These are phyloP conservation scores for Aaosphaeria pasadenensis DNA, from an alignment of 2,329 filamentous ascomycete species.

Conservation along the genomic window DNA sequence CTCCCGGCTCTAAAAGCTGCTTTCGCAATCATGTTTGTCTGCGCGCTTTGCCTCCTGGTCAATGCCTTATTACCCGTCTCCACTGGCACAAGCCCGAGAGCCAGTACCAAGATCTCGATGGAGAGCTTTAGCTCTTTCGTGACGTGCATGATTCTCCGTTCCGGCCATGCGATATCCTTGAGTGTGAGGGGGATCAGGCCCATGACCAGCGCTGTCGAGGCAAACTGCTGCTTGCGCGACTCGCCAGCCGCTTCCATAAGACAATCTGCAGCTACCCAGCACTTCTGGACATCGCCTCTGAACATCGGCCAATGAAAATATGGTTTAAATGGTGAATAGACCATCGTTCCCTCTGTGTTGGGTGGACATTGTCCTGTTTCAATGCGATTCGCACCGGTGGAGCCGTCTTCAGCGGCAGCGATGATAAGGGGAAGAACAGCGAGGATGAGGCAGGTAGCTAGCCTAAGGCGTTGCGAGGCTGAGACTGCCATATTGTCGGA, in stretches of 20 bases:
- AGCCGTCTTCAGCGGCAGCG: neutral
- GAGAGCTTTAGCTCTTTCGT: constrained; percentile 8
- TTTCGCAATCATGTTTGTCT: constrained; percentile 6
- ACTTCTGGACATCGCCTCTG: constrained; percentile 9
- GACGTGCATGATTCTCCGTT: constrained; percentile 19
- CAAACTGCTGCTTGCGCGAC: constrained; percentile 31
- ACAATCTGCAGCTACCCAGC: constrained; percentile 30
- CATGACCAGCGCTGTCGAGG: constrained; percentile 30
- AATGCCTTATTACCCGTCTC: constrained; percentile 4
- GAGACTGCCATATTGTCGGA: neutral
- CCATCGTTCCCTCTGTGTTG: constrained; percentile 4
- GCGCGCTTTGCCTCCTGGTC: constrained; percentile 3
- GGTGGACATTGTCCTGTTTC: constrained; percentile 6
- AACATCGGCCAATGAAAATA: constrained; percentile 9
- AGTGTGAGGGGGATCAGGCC: constrained; percentile 30
- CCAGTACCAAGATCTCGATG: constrained; percentile 21
- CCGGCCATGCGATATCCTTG: constrained; percentile 33
- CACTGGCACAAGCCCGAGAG: constrained; percentile 18
- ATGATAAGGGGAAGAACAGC: neutral
- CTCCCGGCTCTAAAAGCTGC: constrained; percentile 4
- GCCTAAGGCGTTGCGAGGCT: neutral
- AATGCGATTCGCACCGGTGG: constrained; percentile 5
- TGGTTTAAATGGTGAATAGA: constrained; percentile 19
- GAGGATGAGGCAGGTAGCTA: neutral
- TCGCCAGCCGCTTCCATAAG: constrained; percentile 20